A percentile compares a stretch with the other conserved stretches of the same genome.
Evolutionary conservation across 2,329 filamentous ascomycete species (phyloP).

Genomic region (Stagonosporopsis tanaceti): DNA sequence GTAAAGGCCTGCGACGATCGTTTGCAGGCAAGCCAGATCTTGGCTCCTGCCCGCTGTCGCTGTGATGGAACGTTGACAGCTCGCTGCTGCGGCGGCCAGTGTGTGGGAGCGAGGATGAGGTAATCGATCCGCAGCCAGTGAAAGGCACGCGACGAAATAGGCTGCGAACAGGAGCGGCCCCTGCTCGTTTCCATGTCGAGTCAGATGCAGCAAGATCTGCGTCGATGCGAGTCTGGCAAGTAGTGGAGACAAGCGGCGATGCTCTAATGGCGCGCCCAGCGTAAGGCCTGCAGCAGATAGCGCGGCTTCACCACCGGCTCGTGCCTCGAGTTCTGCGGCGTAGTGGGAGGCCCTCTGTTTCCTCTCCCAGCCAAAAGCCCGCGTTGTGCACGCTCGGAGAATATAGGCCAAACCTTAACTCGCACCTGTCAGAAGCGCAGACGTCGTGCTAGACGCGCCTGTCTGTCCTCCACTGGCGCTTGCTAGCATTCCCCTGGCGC

Average conservation of each 20-base stretch:
- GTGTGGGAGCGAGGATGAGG: constrained; percentile 36
- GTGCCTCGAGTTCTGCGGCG: constrained; percentile 46
- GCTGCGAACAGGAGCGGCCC: constrained; percentile 38
- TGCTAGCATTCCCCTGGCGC: constrained; percentile 40
- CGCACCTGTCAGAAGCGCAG: constrained; percentile 48
- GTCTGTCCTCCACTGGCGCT: constrained; percentile 36
- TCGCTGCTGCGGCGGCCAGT: constrained; percentile 40
- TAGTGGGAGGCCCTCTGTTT: constrained; percentile 40
- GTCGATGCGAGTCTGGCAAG: constrained; percentile 31
- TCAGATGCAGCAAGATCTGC: constrained; percentile 46
- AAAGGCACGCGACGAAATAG: constrained; percentile 30
- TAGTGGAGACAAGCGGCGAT: constrained; percentile 34
- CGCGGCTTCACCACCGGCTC: constrained; percentile 45
- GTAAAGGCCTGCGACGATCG: constrained; percentile 28
- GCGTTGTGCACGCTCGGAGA: constrained; percentile 47
- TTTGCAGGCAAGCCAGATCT: constrained; percentile 28
- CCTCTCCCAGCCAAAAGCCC: constrained; percentile 36
- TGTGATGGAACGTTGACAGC: constrained; percentile 43
- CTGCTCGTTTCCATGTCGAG: constrained; percentile 41
- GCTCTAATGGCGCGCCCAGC: constrained; percentile 23
- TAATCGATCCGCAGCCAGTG: constrained; percentile 26
- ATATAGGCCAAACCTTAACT: constrained; percentile 49
- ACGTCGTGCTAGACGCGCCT: constrained; percentile 41
- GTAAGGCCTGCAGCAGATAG: constrained; percentile 39
- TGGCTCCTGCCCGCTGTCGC: constrained; percentile 31